Base-by-base conservation (phyloP, 352 stramenopile species). In the Globisporangium lucens region DNA sequence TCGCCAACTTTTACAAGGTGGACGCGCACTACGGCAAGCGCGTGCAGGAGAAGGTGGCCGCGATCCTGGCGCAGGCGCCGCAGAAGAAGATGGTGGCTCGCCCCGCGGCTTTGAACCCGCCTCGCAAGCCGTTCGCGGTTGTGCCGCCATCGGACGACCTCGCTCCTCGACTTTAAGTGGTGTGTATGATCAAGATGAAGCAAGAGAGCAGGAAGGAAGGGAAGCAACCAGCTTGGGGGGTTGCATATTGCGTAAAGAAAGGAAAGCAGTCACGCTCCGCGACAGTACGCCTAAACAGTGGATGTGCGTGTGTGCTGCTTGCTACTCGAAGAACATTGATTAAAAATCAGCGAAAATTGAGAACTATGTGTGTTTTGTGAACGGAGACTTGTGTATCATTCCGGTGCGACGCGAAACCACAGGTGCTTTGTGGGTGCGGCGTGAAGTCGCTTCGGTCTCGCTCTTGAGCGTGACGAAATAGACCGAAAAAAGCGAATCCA, bases 1-100 rank as follows among this genome's bases (percentile, higher is more conserved):
- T 98, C 64, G 83, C 82, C 61, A 98, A 97, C 77, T 98, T 98
- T 58, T 73, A 72, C 13, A 74, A 93, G 52, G 91, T 90, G 7
- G 91, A 98, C 70, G 70, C 85, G 12, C 78, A 96, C 65, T 98
- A 97, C 72, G 92, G 87, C 17, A 71, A 79, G 24, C 78, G 87
- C 49, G 88, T 97, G 55, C 72, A 85, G 41, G 72, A 89, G 63
- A 97, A 97, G 79, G 71, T 97, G 15, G 66, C 69, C 5, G 74
- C 74, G 7, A 61, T 89, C 41, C 58, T 68, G 4, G 27, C 63
- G 30, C 66, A 76, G 49, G 75, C 77, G 49, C 59, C 27, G 15
- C 51, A 56, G 27, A 29, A 65, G 2, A 68, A 68, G 60, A 33
- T 60, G 60, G 49, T 65, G 4, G 59, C 69, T 10, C 62, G 71